Evolutionary conservation across 78 protist species (phyloP), one percentile per base, ranked within the genome.

Genomic region (Dictyostelium capitatum): DNA sequence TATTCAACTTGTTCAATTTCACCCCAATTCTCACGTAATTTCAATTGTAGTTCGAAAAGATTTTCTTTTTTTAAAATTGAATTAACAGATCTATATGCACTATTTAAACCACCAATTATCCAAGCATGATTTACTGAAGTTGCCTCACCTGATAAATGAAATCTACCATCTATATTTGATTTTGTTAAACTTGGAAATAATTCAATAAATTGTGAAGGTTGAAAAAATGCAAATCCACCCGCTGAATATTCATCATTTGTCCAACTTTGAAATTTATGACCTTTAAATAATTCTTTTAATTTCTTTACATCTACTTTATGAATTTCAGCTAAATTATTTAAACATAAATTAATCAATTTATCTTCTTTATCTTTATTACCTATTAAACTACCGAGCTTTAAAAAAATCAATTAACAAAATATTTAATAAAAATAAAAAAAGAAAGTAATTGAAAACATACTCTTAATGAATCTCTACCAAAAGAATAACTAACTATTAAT

Each of bases 81-180:
- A 41, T 82, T 67, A 32, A 82, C 89, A 6, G 79, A 23, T 41
- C 89, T 74, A 72, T 82, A 82, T 14, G 89, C 89, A 46, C 77
- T 62, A 43, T 67, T 82, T 2, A 82, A 48, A 17, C 51, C 48
- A 32, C 89, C 89, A 51, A 82, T 64, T 5, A 82, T 50, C 79
- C 89, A 82, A 19, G 54, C 89, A 51, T 82, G 79, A 51, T 82
- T 57, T 4, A 67, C 65, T 15, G 37, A 14, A 1, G 89, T 50
- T 19, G 53, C 62, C n/a, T 82, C 89, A 30, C 79, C 89, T 14
- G 69, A 17, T 0, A 82, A 15, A 50, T 82, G 89, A 41, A 82
- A 47, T 11, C 59, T 46, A 30, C 89, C 89, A 72, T 82, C 73
- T 4, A 15, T 43, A 4, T 46, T 28, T 25, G 89, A 28, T 70